Evolutionary conservation across 2,329 filamentous ascomycete genomes (phyloP).

Genomic region (Capronia americana): DNA sequence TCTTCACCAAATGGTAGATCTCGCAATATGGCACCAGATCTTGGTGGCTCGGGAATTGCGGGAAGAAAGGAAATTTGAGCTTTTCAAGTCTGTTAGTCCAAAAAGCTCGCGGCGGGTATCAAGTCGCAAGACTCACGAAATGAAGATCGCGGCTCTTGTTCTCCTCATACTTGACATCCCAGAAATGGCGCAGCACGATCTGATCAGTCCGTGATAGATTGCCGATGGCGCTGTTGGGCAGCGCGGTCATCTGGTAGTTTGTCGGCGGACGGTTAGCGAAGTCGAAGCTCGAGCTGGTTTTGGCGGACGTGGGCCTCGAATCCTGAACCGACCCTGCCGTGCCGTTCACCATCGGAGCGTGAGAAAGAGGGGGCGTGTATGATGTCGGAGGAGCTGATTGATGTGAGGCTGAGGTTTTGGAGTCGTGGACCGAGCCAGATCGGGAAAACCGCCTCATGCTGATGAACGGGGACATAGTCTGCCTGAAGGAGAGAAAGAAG

Average conservation of each 20-base stretch:
- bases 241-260: constrained; percentile 28
- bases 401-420: constrained; percentile 19
- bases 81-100: constrained; percentile 19
- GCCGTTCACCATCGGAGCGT: constrained; percentile 33
- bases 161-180: constrained; percentile 39
- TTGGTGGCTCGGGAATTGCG: constrained; percentile 33
- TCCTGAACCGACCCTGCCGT: constrained; percentile 23
- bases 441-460: constrained; percentile 36
- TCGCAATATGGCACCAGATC: constrained; percentile 40
- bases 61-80: constrained; percentile 40
- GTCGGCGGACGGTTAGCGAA: constrained; percentile 36
- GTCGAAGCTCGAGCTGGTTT: constrained; percentile 37
- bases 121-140: constrained; percentile 32
- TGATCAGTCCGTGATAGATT: constrained; percentile 39
- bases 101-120: not conserved
- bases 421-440: constrained; percentile 30
- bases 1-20: constrained; percentile 40
- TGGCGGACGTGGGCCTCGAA: constrained; percentile 35
- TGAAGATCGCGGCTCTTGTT: constrained; percentile 39
- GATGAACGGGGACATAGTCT: constrained; percentile 33
- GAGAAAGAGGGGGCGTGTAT: constrained; percentile 35
- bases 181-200: constrained; percentile 39
- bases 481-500: constrained; percentile 14
- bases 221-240: constrained; percentile 30
- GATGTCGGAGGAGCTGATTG: constrained; percentile 29